Conservation (phyloP, 1,139 yeast genomes). For the Arxiozyma bovina region DNA sequence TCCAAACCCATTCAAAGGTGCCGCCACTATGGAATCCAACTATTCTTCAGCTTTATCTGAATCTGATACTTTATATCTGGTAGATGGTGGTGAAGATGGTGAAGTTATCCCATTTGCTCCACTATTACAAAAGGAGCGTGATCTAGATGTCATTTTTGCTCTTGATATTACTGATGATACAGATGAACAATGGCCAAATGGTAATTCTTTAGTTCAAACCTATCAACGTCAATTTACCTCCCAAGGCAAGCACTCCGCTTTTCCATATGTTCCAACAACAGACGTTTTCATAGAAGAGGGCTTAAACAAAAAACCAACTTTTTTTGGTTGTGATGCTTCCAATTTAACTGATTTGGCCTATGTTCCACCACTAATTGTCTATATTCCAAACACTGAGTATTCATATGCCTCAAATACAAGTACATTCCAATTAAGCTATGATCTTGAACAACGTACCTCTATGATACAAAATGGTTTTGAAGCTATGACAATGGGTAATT, state of each 20-base stretch:
- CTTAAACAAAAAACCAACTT: conserved; percentile 55
- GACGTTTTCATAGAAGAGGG: conserved; percentile 54
- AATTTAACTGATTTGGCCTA: conserved; percentile 49
- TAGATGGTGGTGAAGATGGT: conserved; percentile 85
- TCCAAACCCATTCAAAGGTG: conserved; percentile 58
- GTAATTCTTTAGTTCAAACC: conserved; percentile 55
- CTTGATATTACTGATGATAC: conserved; percentile 81
- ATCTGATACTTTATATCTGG: conserved; percentile 46
- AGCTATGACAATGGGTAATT: conserved; percentile 60
- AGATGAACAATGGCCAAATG: conserved; percentile 61
- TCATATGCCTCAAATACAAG: conserved; percentile 60
- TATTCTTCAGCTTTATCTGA: conserved; percentile 32
- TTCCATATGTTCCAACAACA: conserved; percentile 78
- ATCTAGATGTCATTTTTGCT: conserved; percentile 70
- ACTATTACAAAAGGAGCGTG: conserved; percentile 58
- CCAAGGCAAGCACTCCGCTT: conserved; percentile 56
- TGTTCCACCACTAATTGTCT: conserved; percentile 68
- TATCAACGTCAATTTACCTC: conserved; percentile 59
- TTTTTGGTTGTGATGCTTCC: conserved; percentile 75
- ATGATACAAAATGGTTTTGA: conserved; percentile 78
- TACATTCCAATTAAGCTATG: conserved; percentile 60
- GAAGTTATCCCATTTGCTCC: conserved; percentile 79
- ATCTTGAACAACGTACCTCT: conserved; percentile 45
- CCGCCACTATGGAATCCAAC: conserved; percentile 38
- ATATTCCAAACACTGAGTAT: conserved; percentile 71